Conservation (phyloP, 208 protist genomes). For the Crithidia sp. region DNA sequence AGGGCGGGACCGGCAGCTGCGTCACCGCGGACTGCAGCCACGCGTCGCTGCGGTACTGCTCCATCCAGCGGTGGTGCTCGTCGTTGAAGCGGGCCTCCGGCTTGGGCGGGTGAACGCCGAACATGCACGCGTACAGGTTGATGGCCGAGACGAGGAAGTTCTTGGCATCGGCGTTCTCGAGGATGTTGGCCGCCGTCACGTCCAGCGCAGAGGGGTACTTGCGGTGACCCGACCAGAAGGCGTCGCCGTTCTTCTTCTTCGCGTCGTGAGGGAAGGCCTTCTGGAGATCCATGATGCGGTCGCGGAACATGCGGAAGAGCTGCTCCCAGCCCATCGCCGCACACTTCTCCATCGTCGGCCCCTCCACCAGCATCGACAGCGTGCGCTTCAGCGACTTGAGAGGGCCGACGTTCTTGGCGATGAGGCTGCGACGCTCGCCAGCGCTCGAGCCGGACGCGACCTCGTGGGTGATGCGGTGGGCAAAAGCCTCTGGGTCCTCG, state of each 20-base stretch:
- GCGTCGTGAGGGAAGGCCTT: conserved; percentile 97
- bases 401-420: conserved; percentile 76
- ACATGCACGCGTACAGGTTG: conserved; percentile 89
- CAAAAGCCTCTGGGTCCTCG: conserved; percentile 76
- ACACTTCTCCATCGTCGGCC: conserved; percentile 93
- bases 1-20: conserved; percentile 40
- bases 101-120: conserved; percentile 84
- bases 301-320: conserved; percentile 96
- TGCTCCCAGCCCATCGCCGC: conserved; percentile 93
- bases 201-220: conserved; percentile 81
- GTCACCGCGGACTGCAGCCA: conserved; percentile 59
- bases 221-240: conserved; percentile 93
- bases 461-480: conserved; percentile 66
- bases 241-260: conserved; percentile 91
- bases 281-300: conserved; percentile 98
- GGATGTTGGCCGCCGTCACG: conserved; percentile 29
- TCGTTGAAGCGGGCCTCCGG: conserved; percentile 86
- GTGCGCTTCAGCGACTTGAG: conserved; percentile 62
- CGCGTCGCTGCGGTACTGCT: conserved; percentile 67
- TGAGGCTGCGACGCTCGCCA: conserved; percentile 75
- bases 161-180: conserved; percentile 43
- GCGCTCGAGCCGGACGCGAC: conserved; percentile 59
- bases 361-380: conserved; percentile 53
- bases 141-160: conserved; percentile 78
- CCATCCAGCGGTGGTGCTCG: conserved; percentile 84